Conservation (phyloP, 75 land plant species). For the Cupressus sempervirens region DNA sequence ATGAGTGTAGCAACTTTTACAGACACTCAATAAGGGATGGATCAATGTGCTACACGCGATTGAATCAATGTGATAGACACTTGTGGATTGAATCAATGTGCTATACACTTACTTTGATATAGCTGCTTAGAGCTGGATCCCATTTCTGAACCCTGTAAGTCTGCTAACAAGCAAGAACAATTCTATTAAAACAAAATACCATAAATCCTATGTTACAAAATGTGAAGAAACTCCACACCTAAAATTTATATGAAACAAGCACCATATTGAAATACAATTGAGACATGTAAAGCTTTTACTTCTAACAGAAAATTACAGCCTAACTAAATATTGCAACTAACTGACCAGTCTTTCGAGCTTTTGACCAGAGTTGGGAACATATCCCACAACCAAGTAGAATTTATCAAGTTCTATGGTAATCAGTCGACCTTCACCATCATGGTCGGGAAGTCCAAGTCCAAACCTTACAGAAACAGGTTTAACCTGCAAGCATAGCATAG, state of each 20-base stretch:
- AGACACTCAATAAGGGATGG: not conserved
- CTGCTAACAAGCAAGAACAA: constrained; percentile 23
- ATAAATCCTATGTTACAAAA: not conserved
- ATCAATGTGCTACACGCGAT: too few species aligned
- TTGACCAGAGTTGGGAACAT: constrained; percentile 95
- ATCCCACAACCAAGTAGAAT: constrained; percentile 59
- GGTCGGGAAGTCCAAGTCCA: constrained; percentile 82
- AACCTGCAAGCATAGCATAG: constrained; percentile 42
- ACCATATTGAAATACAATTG: not conserved
- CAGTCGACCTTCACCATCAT: constrained; percentile 87
- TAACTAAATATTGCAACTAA: constrained; percentile 7
- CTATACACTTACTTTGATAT: constrained; percentile 61
- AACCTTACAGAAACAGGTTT: constrained; percentile 83
- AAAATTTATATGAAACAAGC: not conserved
- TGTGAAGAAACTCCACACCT: not conserved
- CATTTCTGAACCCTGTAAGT: constrained; percentile 69
- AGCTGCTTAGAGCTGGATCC: constrained; percentile 77
- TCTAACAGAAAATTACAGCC: not conserved
- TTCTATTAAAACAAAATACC: not conserved
- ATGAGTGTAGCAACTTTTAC: not conserved
- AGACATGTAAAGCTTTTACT: not conserved
- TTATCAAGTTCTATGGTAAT: constrained; percentile 77
- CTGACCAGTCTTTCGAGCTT: constrained; percentile 81
- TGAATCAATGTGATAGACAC: too few species aligned
- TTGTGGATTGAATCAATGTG: too few species aligned